These are phyloP conservation scores for Curvularia sp. DNA, from an alignment of 2,329 filamentous ascomycete species.

Conservation along the genomic window DNA sequence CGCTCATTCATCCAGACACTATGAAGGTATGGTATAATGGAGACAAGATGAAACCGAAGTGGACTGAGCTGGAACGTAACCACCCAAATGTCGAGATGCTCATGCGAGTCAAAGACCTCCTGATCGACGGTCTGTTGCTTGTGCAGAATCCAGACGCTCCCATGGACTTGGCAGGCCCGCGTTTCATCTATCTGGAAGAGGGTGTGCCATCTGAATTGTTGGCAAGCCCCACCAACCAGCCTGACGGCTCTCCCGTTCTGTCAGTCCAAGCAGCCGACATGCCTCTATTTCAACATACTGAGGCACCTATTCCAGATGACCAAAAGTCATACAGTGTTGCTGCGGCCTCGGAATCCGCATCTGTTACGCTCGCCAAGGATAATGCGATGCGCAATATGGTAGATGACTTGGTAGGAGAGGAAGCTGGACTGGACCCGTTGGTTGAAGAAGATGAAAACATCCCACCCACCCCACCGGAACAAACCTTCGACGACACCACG, in stretches of 20 bases:
- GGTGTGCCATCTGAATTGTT: constrained; percentile 59
- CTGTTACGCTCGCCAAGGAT: constrained; percentile 53
- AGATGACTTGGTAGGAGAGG: constrained; percentile 59
- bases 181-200: constrained; percentile 63
- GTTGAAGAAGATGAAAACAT: constrained; percentile 54
- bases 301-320: constrained; percentile 42
- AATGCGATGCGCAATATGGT: constrained; percentile 65
- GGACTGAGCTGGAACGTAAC: constrained; percentile 61
- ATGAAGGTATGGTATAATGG: constrained; percentile 60
- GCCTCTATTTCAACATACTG: constrained; percentile 36
- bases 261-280: constrained; percentile 49
- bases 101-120: constrained; percentile 68
- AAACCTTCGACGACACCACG: constrained; percentile 53
- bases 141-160: constrained; percentile 60
- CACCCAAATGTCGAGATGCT: constrained; percentile 70
- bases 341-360: constrained; percentile 57
- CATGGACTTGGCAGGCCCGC: constrained; percentile 55
- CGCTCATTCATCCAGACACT: constrained; percentile 61
- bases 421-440: constrained; percentile 51
- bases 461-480: constrained; percentile 56
- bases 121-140: constrained; percentile 66
- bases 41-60: constrained; percentile 59
- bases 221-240: constrained; percentile 52
- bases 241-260: constrained; percentile 52
- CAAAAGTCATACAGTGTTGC: constrained; percentile 46